Conservation (phyloP, 306 rosid species). For the Malus asiatica region DNA sequence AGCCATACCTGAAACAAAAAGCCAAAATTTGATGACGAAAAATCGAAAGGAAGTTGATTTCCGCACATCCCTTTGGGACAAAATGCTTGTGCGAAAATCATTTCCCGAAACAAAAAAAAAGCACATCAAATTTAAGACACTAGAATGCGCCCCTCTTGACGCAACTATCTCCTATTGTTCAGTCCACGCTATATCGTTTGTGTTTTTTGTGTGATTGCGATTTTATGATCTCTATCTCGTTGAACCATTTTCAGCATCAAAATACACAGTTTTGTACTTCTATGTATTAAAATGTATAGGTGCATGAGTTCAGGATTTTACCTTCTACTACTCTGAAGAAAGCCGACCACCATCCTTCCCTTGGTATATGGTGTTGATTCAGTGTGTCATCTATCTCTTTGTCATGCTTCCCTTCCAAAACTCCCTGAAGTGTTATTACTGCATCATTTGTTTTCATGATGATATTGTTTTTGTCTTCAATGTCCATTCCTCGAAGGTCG, state of each 20-base stretch:
- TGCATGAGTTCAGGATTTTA: neutral
- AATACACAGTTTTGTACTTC: too few relatives aligned
- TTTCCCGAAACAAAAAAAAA: too few relatives aligned
- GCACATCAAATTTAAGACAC: too few relatives aligned
- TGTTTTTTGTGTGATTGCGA: too few relatives aligned
- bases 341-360: slow-evolving; percentile 69
- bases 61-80: too few relatives aligned
- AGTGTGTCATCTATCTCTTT: slow-evolving; percentile 45
- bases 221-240: too few relatives aligned
- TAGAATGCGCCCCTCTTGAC: too few relatives aligned
- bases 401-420: slow-evolving; percentile 76
- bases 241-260: too few relatives aligned
- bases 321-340: slow-evolving; percentile 61
- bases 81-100: too few relatives aligned
- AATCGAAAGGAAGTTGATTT: neutral
- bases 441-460: slow-evolving; percentile 58
- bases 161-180: too few relatives aligned
- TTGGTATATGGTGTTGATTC: slow-evolving; percentile 32
- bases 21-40: neutral
- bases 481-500: slow-evolving; percentile 36
- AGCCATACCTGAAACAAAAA: slow-evolving; percentile 41
- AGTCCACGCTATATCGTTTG: too few relatives aligned
- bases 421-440: slow-evolving; percentile 54
- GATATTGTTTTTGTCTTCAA: slow-evolving; percentile 26
- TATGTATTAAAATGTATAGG: too few relatives aligned